Evolutionary conservation across 345 rosid genomes (phyloP).

Genomic region (Euphorbia lathyris): DNA sequence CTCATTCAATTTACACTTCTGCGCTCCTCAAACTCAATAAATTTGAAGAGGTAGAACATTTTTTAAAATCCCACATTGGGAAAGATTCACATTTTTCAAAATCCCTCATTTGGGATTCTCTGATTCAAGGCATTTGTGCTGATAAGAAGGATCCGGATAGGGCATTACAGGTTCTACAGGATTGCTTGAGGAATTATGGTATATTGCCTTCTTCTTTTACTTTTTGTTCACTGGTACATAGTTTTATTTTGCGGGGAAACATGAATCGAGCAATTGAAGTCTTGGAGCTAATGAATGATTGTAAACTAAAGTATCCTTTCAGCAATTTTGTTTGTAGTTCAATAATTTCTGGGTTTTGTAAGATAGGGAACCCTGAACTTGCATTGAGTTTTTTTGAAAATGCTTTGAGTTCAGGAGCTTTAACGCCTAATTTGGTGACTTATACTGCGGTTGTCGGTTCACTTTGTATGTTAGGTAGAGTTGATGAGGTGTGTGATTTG

Average conservation of each 20-base stretch:
- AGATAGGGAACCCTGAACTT: constrained; percentile 62
- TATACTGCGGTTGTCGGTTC: constrained; percentile 56
- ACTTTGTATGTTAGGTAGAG: constrained; percentile 58
- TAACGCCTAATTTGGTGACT: constrained; percentile 57
- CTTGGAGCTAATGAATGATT: constrained; percentile 53
- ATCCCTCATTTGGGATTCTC: constrained; percentile 42
- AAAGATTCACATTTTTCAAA: constrained; percentile 35
- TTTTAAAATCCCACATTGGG: constrained; percentile 39
- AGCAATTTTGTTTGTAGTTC: constrained; percentile 70
- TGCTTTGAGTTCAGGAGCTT: constrained; percentile 45
- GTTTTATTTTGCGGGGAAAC: constrained; percentile 48
- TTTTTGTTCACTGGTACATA: constrained; percentile 48
- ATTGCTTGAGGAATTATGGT: constrained; percentile 46
- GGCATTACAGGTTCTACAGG: constrained; percentile 42
- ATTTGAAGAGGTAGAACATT: constrained; percentile 57
- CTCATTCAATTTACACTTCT: constrained; percentile 44
- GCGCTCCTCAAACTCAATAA: constrained; percentile 51
- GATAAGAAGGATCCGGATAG: constrained; percentile 42
- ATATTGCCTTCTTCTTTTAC: constrained; percentile 58
- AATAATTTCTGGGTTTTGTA: constrained; percentile 66
- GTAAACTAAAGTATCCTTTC: constrained; percentile 48
- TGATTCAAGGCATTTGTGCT: constrained; percentile 48
- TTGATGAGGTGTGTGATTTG: constrained; percentile 46
- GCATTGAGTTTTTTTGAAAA: constrained; percentile 54
- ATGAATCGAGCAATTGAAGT: constrained; percentile 59